Evolutionary conservation across 495 filamentous ascomycete species (phyloP).

Genomic region (Hyaloscypha variabilis): DNA sequence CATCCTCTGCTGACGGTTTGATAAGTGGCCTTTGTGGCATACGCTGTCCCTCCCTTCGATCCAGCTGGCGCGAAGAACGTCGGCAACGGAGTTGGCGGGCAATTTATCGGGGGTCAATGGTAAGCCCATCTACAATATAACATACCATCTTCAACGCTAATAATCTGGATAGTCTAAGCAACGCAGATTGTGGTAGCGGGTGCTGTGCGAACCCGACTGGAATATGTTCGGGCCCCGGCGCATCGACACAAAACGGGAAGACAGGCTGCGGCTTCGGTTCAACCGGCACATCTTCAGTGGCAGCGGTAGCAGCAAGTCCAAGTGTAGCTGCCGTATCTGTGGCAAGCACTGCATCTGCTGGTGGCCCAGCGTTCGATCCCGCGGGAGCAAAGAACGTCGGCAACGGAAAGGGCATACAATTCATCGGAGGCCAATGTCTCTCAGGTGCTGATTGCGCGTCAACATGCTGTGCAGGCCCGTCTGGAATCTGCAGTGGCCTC

Average conservation of each 20-base stretch:
- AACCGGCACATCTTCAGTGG: not conserved
- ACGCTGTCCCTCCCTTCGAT: conserved; percentile 27
- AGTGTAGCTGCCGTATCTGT: not conserved
- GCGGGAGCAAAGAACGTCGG: conserved; percentile 40
- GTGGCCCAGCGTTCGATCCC: conserved; percentile 31
- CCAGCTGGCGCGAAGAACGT: conserved; percentile 39
- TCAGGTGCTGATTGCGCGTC: conserved; percentile 38
- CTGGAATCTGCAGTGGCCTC: conserved; percentile 37
- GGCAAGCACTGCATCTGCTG: not conserved
- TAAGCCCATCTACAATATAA: conserved; percentile 22
- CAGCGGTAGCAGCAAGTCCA: not conserved
- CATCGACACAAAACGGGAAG: conserved; percentile 46
- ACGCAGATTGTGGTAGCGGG: conserved; percentile 36
- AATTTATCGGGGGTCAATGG: conserved; percentile 45
- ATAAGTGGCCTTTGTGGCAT: conserved; percentile 14
- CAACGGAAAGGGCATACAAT: conserved; percentile 37
- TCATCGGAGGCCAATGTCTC: conserved; percentile 42
- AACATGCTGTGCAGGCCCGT: conserved; percentile 37
- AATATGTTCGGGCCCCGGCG: conserved; percentile 41
- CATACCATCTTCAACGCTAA: not conserved
- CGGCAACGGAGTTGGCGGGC: conserved; percentile 36
- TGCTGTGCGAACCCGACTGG: conserved; percentile 40
- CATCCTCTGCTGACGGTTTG: conserved; percentile 5
- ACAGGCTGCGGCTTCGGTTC: conserved; percentile 47
- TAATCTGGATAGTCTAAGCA: conserved; percentile 23